Percentiles rank a stretch among this genome's conserved stretches.
Conservation (phyloP, 306 rosid species). For the Inga laurina region DNA sequence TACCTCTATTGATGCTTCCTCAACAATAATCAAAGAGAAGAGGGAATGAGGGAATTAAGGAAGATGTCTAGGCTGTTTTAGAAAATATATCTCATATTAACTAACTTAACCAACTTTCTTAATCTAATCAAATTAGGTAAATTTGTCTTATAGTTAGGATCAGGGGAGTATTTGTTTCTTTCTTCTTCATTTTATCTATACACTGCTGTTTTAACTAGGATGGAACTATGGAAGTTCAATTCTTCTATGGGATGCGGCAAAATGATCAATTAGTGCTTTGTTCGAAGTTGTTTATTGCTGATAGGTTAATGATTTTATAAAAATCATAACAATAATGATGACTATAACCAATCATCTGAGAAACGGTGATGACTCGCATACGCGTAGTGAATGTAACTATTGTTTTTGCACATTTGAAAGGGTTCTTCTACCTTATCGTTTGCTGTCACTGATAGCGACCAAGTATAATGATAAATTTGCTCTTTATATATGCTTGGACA, state of each 20-base stretch:
- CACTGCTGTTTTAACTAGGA: not conserved
- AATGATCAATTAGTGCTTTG: not conserved
- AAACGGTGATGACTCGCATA: not conserved
- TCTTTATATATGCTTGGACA: not conserved
- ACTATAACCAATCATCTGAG: not conserved
- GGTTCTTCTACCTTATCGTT: not conserved
- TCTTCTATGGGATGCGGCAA: not conserved
- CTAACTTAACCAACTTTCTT: too few species aligned
- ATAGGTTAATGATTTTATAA: not conserved
- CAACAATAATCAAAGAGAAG: too few species aligned
- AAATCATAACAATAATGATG: not conserved
- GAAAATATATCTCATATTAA: too few species aligned
- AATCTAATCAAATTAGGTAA: too few species aligned
- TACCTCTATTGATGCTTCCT: too few species aligned
- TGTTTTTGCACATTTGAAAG: not conserved
- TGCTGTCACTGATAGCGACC: not conserved
- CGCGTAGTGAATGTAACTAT: not conserved
- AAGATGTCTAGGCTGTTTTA: too few species aligned
- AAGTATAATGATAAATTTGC: too few species aligned
- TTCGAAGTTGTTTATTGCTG: not conserved
- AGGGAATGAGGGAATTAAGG: too few species aligned
- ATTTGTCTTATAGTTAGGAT: too few species aligned
- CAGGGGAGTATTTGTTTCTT: not conserved
- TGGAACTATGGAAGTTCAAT: slow-evolving; percentile 8
- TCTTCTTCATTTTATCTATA: not conserved